Conservation (phyloP, 1,139 yeast species). For the Meyerozyma guilliermondii region DNA sequence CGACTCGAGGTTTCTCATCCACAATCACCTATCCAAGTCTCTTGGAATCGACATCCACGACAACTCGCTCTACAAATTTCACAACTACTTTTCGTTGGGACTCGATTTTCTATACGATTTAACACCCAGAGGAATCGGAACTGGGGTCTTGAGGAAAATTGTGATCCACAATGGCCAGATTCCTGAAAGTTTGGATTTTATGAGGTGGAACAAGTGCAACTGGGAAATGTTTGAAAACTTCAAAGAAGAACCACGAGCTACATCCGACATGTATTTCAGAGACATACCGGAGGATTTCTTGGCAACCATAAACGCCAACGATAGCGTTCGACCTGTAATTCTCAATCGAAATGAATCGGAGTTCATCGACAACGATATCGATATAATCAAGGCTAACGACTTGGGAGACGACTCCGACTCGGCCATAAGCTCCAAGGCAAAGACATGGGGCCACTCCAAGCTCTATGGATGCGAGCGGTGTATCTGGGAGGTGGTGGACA, state of each 20-base stretch:
- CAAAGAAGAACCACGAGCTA: slow-evolving; percentile 12
- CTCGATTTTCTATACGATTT: slow-evolving; percentile 49
- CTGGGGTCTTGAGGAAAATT: slow-evolving; percentile 34
- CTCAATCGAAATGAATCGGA: slow-evolving; percentile 49
- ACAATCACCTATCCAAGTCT: slow-evolving; percentile 22
- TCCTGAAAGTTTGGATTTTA: slow-evolving; percentile 43
- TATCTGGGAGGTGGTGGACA: slow-evolving; percentile 51
- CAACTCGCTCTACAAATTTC: slow-evolving; percentile 35
- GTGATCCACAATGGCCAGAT: slow-evolving; percentile 49
- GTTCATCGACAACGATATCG: slow-evolving; percentile 35
- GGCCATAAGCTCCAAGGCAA: slow-evolving; percentile 7
- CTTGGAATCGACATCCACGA: slow-evolving; percentile 9
- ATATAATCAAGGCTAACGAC: slow-evolving; percentile 24
- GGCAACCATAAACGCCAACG: slow-evolving; percentile 6
- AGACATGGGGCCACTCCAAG: slow-evolving; percentile 52
- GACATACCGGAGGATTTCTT: slow-evolving; percentile 24
- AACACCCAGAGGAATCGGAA: slow-evolving; percentile 16
- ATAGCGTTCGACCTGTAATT: slow-evolving; percentile 33
- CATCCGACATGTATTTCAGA: slow-evolving; percentile 29
- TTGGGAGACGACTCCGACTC: background rate
- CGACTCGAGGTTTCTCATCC: slow-evolving; percentile 41
- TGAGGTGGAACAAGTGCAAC: slow-evolving; percentile 45
- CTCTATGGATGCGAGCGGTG: slow-evolving; percentile 41
- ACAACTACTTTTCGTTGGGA: slow-evolving; percentile 52
- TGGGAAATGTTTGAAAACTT: slow-evolving; percentile 23